Base-by-base conservation (phyloP, 1,139 yeast species). In the Yarrowia galli region DNA sequence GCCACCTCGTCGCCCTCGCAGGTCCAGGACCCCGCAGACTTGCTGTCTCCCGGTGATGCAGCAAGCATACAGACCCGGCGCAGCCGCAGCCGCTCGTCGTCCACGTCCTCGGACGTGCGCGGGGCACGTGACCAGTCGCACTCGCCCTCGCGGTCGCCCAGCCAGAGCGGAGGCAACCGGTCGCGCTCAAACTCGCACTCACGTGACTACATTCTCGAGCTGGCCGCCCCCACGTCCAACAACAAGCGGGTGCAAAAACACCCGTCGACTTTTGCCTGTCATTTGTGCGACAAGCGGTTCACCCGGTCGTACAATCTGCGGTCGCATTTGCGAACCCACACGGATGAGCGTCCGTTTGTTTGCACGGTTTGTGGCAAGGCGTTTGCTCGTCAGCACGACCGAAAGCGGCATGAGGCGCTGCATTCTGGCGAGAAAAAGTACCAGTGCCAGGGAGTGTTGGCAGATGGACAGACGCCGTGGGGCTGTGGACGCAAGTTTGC, bases 401-500 rank as follows among this genome's bases (percentile, higher is more conserved):
- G 97, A 53, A 92, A 92, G 76, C 84, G 99, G 54, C 99, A 95
- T 75, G 98, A 93, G 76, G 97, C 92, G 70, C 81, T 95, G 69
- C 99, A 95, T 76, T 83, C 92, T 9, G 98, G 98, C 3, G 95
- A 91, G 76, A 93, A 92, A 81, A 85, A 89, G 74, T 95, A 86
- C 76, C 92, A 89, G 71, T 95, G 99, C 78, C 84, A 84, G 70
- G 98, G 98, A 0, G 77, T 80, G 12, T 79, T 91, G 69, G 84
- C 85, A 69, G 88, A 85, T 75, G 91, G 89, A 1, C 79, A 77
- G 15, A 77, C 83, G 1, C 79, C 81, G 4, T 95, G 97, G 90
- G 99, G 99, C 0, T 95, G 99, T 79, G 96, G 96, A 2, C 87
- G 95, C 73, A 86, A 89, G 74, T 95, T 95, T 81, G 98, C 98